Base-by-base conservation (phyloP, 768 basidiomycete species). In the Phlebiopsis flavidoalba region DNA sequence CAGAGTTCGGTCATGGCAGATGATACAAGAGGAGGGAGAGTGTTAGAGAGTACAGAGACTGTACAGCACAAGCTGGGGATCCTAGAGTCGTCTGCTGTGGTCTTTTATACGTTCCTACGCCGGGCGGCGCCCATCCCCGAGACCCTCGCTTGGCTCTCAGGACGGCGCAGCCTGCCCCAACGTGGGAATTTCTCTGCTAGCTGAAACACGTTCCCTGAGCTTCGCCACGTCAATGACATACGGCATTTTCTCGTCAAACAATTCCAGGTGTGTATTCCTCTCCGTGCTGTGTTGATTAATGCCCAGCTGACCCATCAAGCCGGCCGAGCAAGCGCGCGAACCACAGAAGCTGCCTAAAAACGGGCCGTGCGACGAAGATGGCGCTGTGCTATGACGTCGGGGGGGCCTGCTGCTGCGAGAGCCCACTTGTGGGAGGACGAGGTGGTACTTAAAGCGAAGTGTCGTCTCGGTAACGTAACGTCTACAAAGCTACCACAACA, bases 1-100 rank as follows among this genome's bases (percentile, higher is more conserved):
- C 79, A 80, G 67, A 81, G 72, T 64, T 80, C 79, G 46, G 73
- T 73, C 63, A 68, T 55, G 58, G 61, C 66, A 11, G 37, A 21
- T 45, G 1, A 2, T 35, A 35, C 31, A 35, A 8, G 35, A n/a
- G 35, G 33, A 17, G 17, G 40, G 17, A 17, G 40, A 12, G 40
- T 8, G 40, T 12, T 3, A 10, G 40, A 43, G 11, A 17, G 17
- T 43, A 43, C 40, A 43, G 40, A 12, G 3, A 8, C 11, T 43
- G 40, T 12, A 43, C 40, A 43, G 40, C 40, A 12, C 40, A 17
- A 43, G 40, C 40, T 43, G 40, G 17, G 11, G 40, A 3, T 10
- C 40, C 10, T 3, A 43, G 26, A 43, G 40, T 12, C 40, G 12
- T 12, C 40, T 17, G 40, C 2, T 17, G 40, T 12, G 40, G 40